A percentile compares a stretch with the other conserved stretches of the same genome.
Evolutionary conservation across 176 grass and related monocot species (phyloP).

Genomic region (Saccharum officinarum): DNA sequence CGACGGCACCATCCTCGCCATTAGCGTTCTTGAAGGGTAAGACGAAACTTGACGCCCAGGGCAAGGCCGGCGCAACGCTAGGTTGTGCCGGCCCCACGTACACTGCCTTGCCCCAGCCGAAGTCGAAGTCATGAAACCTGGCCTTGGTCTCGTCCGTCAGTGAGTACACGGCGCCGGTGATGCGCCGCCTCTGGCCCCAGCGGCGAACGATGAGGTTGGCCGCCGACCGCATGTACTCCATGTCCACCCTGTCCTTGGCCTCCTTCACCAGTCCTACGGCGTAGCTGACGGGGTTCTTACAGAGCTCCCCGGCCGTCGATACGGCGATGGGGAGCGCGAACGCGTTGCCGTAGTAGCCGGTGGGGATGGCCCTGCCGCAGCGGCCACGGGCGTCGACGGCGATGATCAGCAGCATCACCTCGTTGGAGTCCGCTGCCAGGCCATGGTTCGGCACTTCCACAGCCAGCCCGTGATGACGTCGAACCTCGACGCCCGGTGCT

Average conservation of each 20-base stretch:
- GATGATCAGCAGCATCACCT: too few relatives aligned
- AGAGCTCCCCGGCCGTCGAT: too few relatives aligned
- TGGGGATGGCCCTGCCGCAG: too few relatives aligned
- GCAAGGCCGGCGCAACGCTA: conserved; percentile 49
- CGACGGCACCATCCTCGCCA: conserved; percentile 57
- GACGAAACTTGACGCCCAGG: conserved; percentile 65
- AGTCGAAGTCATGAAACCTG: conserved; percentile 66
- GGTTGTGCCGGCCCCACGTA: conserved; percentile 61
- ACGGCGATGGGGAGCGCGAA: too few relatives aligned
- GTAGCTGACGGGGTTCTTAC: too few relatives aligned
- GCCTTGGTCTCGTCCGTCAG: conserved; percentile 56
- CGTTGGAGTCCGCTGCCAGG: too few relatives aligned
- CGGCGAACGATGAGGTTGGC: conserved; percentile 63
- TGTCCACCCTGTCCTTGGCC: conserved; percentile 56
- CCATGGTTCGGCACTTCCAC: too few relatives aligned
- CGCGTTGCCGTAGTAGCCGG: too few relatives aligned
- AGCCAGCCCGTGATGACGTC: too few relatives aligned
- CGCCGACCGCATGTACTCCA: conserved; percentile 62
- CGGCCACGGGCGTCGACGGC: too few relatives aligned
- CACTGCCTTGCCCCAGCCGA: conserved; percentile 72
- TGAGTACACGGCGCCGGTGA: conserved; percentile 55
- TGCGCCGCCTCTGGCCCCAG: conserved; percentile 37
- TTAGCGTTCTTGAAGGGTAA: conserved; percentile 62
- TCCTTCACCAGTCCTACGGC: conserved; percentile 39
- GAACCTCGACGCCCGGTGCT: too few relatives aligned